Conservation (phyloP, 2,329 filamentous ascomycete genomes). For the Madurella fahalii region DNA sequence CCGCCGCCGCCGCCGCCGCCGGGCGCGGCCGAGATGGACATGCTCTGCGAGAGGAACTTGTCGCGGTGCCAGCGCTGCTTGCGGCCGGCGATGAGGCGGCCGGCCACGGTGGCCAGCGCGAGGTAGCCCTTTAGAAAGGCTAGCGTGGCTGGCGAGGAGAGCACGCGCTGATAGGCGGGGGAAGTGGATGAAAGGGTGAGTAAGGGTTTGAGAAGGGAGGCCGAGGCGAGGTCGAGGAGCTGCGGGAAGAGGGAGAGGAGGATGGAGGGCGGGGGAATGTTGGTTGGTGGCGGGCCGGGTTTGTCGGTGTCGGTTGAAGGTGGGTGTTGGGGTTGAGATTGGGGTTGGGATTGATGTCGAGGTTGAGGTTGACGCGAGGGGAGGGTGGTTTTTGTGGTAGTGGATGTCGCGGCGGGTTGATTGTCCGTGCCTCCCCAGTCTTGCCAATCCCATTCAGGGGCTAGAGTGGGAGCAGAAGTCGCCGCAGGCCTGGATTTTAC, state of each 20-base stretch:
- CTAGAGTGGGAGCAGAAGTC: constrained; percentile 20
- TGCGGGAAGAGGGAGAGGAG: constrained; percentile 72
- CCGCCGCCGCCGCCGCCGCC: constrained; percentile 43
- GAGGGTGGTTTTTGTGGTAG: constrained; percentile 11
- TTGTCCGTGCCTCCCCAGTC: constrained; percentile 32
- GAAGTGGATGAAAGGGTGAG: constrained; percentile 53
- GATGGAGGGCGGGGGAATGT: constrained; percentile 83
- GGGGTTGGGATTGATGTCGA: background rate
- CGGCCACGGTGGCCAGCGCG: constrained; percentile 61
- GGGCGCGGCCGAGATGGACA: constrained; percentile 70
- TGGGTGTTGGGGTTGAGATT: background rate
- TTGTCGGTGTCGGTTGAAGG: constrained; percentile 22
- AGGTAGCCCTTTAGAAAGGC: constrained; percentile 63
- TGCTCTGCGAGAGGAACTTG: constrained; percentile 75
- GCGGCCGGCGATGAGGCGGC: constrained; percentile 78
- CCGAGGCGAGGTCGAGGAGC: constrained; percentile 62
- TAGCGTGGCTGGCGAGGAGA: constrained; percentile 59
- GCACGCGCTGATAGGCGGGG: constrained; percentile 51
- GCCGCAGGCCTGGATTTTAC: constrained; percentile 14
- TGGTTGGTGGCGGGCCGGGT: constrained; percentile 62
- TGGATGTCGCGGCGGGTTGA: constrained; percentile 22
- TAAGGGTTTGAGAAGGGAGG: constrained; percentile 62
- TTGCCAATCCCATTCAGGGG: constrained; percentile 49
- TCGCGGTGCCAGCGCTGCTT: constrained; percentile 90
- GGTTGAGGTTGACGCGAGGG: constrained; percentile 14